Conservation (phyloP, 805 yeast genomes). For the Spathaspora arborariae region DNA sequence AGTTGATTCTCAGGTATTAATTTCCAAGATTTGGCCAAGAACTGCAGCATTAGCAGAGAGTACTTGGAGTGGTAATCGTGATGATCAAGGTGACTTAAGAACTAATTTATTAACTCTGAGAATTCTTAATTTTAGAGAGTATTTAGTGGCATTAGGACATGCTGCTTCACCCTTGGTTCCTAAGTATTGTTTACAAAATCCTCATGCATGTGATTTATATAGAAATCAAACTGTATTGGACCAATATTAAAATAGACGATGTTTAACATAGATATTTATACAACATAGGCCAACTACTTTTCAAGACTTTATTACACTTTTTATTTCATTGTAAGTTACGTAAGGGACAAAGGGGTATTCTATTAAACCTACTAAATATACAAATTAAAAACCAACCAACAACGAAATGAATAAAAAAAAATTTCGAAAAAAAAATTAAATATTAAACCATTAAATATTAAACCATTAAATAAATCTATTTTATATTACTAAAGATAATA, state of each 20-base stretch:
- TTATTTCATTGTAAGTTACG: too few relatives aligned
- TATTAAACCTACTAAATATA: too few relatives aligned
- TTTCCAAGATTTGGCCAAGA: conserved; percentile 36
- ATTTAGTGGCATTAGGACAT: conserved; percentile 31
- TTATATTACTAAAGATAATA: background rate
- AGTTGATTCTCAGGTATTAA: conserved; percentile 27
- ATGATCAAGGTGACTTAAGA: conserved; percentile 23
- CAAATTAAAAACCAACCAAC: too few relatives aligned
- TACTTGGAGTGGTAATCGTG: conserved; percentile 39
- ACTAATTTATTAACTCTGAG: conserved; percentile 28
- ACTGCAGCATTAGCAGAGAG: conserved; percentile 39
- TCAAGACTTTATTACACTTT: too few relatives aligned
- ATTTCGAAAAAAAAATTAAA: too few relatives aligned
- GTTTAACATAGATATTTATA: too few relatives aligned
- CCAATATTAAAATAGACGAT: too few relatives aligned
- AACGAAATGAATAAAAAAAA: background rate
- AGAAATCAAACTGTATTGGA: conserved; percentile 9
- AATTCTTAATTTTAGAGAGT: conserved; percentile 37
- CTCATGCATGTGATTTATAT: conserved; percentile 34
- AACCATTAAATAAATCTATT: background rate
- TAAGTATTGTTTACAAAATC: conserved; percentile 29
- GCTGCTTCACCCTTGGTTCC: conserved; percentile 34
- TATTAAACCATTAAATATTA: background rate
- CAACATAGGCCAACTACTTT: too few relatives aligned
- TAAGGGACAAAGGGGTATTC: too few relatives aligned